Percentiles rank a stretch among this genome's conserved stretches.
These are phyloP conservation scores for Mercurialis annua DNA, from an alignment of 345 rosid species.

Conservation along the genomic window DNA sequence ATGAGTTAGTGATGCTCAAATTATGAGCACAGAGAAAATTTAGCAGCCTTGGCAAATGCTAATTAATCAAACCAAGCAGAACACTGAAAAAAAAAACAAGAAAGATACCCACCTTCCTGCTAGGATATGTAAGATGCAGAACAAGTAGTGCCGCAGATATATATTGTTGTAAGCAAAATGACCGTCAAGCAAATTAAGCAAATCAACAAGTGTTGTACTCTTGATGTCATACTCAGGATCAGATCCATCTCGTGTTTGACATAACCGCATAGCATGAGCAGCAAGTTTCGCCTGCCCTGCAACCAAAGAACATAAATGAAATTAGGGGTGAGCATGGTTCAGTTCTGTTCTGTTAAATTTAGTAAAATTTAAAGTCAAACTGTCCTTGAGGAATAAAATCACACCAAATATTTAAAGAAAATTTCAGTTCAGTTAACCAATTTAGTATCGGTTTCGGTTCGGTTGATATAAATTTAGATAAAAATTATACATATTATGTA, in stretches of 20 bases:
- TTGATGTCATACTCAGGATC: constrained; percentile 44
- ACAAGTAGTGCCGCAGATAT: constrained; percentile 74
- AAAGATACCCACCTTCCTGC: constrained; percentile 63
- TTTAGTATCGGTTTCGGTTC: no score
- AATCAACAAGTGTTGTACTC: constrained; percentile 46
- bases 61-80: neutral
- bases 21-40: neutral
- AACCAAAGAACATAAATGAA: constrained; percentile 26
- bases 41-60: neutral
- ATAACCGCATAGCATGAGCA: constrained; percentile 72
- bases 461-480: no score
- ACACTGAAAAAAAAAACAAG: neutral
- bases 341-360: no score
- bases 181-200: constrained; percentile 75
- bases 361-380: no score
- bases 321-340: no score
- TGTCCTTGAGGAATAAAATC: no score
- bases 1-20: neutral
- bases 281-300: constrained; percentile 89
- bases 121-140: constrained; percentile 77
- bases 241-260: constrained; percentile 57
- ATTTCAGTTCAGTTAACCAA: no score
- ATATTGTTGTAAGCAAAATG: constrained; percentile 66
- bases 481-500: no score
- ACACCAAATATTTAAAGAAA: no score